Evolutionary conservation across 148 eudicot genomes (phyloP), one percentile per base, ranked within the genome.

Genomic region (Diospyros kaki): DNA sequence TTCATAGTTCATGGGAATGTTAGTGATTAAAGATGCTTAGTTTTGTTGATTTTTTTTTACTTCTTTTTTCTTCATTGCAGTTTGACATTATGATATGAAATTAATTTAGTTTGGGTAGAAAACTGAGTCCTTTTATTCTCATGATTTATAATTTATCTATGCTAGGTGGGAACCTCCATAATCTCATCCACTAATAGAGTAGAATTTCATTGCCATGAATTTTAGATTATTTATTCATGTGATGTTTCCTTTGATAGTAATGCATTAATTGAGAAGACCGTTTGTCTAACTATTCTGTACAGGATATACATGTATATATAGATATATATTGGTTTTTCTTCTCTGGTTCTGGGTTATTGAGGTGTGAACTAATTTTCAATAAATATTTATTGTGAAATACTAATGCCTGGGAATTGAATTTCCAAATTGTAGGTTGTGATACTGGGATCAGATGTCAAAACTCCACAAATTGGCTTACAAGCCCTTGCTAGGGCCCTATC

Each of bases 401-500:
- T 62, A 53, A 6, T 12, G 28, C 59, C 4, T 41, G 67, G 9
- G n/a, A 28, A 56, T 42, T 17, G 56, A 42, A 18, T 79, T 77
- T 69, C 69, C 77, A 69, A 43, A 73, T 58, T 81, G 73, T 83
- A 95, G 98, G 93, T 90, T 62, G 98, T 95, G 76, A 95, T 95
- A 74, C 81, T 95, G 65, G 94, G 86, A 18, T 95, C 98, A 78
- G 81, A 92, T 78, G 87, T 92, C 53, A 84, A 79, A 81, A 87
- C 77, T 78, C 97, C 98, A 9, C 96, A 92, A 79, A 59, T 84
- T 51, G 98, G 98, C 12, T 84, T 95, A 67, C 90, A 87, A 65
- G 98, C 98, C 82, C 96, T 95, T 61, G 83, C 98, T 48, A 95
- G 84, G 76, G 97, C 97, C 68, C 81, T 95, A 72, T 89, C 96